Percentiles rank a stretch among this genome's conserved stretches.
Evolutionary conservation across 306 rosid species (phyloP).

Genomic region (Benincasa hispida): DNA sequence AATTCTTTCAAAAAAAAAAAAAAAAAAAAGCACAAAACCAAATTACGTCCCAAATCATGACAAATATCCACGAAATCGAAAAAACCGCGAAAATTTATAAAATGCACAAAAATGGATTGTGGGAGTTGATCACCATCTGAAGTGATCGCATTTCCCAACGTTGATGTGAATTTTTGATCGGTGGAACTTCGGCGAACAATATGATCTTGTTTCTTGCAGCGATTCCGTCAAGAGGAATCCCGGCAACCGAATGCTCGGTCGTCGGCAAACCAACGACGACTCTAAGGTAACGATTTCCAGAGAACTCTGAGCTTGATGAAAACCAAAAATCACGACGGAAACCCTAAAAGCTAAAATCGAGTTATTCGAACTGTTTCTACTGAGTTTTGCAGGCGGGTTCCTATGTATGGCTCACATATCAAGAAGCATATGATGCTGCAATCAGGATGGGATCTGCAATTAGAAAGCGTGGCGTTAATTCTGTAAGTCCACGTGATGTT

Average conservation of each 20-base stretch:
- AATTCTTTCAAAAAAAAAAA: too few relatives aligned
- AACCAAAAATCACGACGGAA: not conserved
- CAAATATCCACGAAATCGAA: not conserved
- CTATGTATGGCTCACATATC: slow-evolving; percentile 36
- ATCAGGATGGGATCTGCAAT: slow-evolving; percentile 59
- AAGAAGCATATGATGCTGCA: slow-evolving; percentile 53
- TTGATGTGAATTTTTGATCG: not conserved
- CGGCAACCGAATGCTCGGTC: slow-evolving; percentile 52
- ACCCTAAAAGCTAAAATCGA: not conserved
- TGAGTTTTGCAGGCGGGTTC: slow-evolving; percentile 28
- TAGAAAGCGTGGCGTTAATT: slow-evolving; percentile 45
- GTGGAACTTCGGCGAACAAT: slow-evolving; percentile 5
- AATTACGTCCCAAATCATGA: too few relatives aligned
- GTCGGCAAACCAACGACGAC: slow-evolving; percentile 38
- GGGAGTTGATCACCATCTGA: not conserved
- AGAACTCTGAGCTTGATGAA: not conserved
- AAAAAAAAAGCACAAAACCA: too few relatives aligned
- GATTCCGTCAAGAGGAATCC: slow-evolving; percentile 67
- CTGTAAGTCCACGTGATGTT: slow-evolving; percentile 32
- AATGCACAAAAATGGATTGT: not conserved
- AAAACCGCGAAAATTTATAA: not conserved
- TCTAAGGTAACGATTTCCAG: slow-evolving; percentile 35
- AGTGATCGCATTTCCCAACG: not conserved
- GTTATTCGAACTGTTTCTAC: not conserved
- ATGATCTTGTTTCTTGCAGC: slow-evolving; percentile 25